Conservation (phyloP, 139 green algal genomes). For the Micractinium sp. region DNA sequence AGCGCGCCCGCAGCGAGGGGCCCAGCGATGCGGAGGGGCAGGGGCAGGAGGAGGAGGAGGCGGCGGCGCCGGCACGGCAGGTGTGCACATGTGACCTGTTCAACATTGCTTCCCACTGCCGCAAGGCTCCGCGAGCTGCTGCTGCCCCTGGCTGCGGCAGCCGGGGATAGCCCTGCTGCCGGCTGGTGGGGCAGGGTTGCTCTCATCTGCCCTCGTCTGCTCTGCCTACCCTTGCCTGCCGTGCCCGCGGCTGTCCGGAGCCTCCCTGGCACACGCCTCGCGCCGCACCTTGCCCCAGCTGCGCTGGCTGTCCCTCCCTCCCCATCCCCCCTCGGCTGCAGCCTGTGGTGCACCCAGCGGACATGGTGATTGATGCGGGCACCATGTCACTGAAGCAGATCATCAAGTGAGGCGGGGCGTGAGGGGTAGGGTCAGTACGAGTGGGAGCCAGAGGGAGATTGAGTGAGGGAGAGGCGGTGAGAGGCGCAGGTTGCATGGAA, state of each 20-base stretch:
- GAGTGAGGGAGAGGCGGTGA: too few species aligned
- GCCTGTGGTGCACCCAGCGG: background rate
- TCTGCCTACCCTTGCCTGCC: background rate
- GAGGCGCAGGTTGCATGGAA: too few species aligned
- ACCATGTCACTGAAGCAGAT: slow-evolving; percentile 36
- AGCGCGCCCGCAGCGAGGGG: background rate
- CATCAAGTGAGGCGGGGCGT: background rate
- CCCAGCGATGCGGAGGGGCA: background rate
- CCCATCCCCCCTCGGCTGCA: background rate
- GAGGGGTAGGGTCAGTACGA: background rate
- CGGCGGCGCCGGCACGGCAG: background rate
- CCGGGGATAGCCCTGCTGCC: background rate
- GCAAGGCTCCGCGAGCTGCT: background rate
- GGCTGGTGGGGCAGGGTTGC: background rate
- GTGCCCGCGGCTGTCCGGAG: too few species aligned
- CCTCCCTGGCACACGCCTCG: too few species aligned
- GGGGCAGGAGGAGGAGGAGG: background rate
- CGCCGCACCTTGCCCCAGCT: background rate
- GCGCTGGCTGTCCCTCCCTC: too few species aligned
- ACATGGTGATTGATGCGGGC: slow-evolving; percentile 5
- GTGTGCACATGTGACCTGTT: background rate
- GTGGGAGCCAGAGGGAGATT: too few species aligned
- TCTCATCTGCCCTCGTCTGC: background rate
- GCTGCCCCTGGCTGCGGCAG: background rate
- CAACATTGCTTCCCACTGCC: too few species aligned